These are phyloP conservation scores for Bacterosira constricta DNA, from an alignment of 108 stramenopile genomes.

Conservation along the genomic window DNA sequence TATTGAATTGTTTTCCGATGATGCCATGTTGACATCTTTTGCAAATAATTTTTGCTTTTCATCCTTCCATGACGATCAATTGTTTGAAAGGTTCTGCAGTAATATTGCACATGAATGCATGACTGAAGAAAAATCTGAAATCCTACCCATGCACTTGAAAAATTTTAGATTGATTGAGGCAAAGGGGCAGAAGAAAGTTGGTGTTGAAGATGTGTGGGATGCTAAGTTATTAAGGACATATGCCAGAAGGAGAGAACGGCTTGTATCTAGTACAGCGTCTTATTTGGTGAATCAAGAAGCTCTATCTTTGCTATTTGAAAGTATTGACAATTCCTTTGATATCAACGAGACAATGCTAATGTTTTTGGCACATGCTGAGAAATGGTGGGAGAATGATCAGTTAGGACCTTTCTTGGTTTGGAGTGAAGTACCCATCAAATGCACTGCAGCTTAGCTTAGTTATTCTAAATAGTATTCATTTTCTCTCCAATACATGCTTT, in stretches of 20 bases:
- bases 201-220: conserved; percentile 47
- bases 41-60: conserved; percentile 73
- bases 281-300: conserved; percentile 26
- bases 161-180: conserved; percentile 47
- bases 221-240: conserved; percentile 41
- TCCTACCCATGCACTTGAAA: conserved; percentile 56
- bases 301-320: conserved; percentile 32
- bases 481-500: too few relatives aligned
- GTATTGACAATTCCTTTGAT: conserved; percentile 9
- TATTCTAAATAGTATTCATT: too few relatives aligned
- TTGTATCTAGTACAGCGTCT: neutral
- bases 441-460: too few relatives aligned
- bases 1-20: conserved; percentile 77
- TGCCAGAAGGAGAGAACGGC: conserved; percentile 16
- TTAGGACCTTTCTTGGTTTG: neutral
- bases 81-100: conserved; percentile 56
- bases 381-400: neutral
- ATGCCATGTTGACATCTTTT: conserved; percentile 64
- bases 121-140: conserved; percentile 58
- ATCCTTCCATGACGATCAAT: conserved; percentile 10
- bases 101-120: conserved; percentile 63
- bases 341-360: neutral
- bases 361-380: neutral
- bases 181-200: neutral
- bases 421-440: conserved; percentile 10